These are phyloP conservation scores for Juncus effusus DNA, from an alignment of 176 grass and related monocot genomes.

Conservation along the genomic window DNA sequence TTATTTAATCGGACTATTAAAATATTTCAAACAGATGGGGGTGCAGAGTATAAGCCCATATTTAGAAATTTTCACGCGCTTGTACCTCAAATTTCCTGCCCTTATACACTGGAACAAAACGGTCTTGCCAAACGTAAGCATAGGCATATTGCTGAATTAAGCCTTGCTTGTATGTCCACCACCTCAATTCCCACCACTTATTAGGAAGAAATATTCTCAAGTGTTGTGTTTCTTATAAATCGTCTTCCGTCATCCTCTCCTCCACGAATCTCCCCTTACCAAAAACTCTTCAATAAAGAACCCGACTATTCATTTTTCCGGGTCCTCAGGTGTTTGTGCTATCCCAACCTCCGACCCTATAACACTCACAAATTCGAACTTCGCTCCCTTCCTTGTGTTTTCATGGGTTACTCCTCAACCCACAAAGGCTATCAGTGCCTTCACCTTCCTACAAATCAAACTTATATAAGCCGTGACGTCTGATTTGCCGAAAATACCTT, in stretches of 20 bases:
- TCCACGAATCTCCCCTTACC: neutral
- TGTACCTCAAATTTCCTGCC: neutral
- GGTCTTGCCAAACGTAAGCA: neutral
- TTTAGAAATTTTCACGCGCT: neutral
- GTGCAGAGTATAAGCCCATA: neutral
- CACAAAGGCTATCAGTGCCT: neutral
- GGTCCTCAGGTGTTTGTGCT: neutral
- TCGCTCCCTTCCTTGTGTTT: neutral
- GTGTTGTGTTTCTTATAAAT: neutral
- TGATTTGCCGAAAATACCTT: neutral
- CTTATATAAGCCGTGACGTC: neutral
- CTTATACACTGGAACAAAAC: neutral
- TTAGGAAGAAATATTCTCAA: no score
- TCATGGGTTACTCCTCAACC: neutral
- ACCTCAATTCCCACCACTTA: no score
- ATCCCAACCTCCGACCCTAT: neutral
- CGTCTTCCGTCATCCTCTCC: neutral
- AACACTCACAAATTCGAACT: neutral
- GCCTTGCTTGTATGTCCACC: no score
- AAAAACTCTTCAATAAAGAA: neutral
- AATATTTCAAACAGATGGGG: neutral
- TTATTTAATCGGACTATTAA: neutral
- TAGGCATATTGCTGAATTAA: no score
- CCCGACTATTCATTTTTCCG: neutral
- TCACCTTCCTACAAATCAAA: neutral